Evolutionary conservation across 768 basidiomycete species (phyloP), one percentile per base, ranked within the genome.

Genomic region (Leccinum barrowsii): DNA sequence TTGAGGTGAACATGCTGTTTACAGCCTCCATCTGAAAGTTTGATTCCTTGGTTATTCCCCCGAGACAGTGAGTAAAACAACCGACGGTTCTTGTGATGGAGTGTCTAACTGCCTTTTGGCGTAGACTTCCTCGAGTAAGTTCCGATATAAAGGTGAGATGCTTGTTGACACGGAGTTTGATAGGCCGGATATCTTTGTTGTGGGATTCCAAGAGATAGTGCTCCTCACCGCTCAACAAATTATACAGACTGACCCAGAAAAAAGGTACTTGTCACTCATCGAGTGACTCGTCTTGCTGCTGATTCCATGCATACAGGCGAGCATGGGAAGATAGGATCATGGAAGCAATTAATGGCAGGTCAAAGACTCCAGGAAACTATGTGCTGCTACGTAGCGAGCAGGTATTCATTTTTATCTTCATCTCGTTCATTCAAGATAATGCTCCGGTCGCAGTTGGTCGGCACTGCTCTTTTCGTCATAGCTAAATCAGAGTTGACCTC

Each of bases 171-270:
- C 11, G 17, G 53, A 47, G 62, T 49, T 19, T 24, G 49, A 37
- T 54, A 91, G 90, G 47, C 94, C 94, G 6, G 94, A 98, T 68
- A 85, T 98, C 60, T 87, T 96, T 69, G 87, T 87, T 21, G 78
- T 98, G 28, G 92, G 91, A 2, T 97, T 98, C 70, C 95, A 99
- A 73, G 97, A 99, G 73, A 94, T 99, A 54, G 97, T 99, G 0
- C 94, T 94, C 4, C 81, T 99, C 50, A 98, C 93, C n/a, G 93
- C 97, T 3, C 93, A 95, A 66, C 95, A 98, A 71, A 98, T 99
- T 46, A 80, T 98, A 15, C 94, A 97, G 71, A 89, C 94, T 6
- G 95, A 98, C 73, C 94, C 95, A 1, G 93, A 94, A 69, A 94
- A 93, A 75, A 83, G 85, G 92, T 89, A 22, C 77, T n/a, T 11